Conservation (phyloP, 1,284 basidiomycete species). For the Anthracocystis panici-leucophaei region DNA sequence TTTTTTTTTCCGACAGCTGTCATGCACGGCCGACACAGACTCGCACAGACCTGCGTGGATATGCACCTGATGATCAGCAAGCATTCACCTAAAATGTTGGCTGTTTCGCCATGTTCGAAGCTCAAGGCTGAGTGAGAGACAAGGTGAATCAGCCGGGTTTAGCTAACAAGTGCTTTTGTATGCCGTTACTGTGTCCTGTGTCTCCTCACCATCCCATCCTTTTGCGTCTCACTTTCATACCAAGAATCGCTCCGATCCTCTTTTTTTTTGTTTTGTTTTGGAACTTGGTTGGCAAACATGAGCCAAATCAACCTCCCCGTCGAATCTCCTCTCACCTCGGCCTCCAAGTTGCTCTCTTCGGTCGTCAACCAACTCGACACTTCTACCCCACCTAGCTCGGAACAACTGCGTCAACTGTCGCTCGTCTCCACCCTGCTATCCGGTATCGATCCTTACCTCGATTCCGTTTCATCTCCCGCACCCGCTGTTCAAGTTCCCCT, state of each 20-base stretch:
- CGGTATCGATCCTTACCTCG: constrained; percentile 53
- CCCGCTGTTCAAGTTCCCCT: constrained; percentile 37
- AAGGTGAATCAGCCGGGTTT: not conserved
- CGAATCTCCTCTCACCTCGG: constrained; percentile 48
- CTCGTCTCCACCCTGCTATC: constrained; percentile 43
- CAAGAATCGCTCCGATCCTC: too few relatives aligned
- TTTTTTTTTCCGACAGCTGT: too few relatives aligned
- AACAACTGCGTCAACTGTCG: constrained; percentile 34
- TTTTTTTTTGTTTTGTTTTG: too few relatives aligned
- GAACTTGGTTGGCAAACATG: constrained; percentile 11
- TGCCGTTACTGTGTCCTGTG: not conserved
- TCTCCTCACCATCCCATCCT: not conserved
- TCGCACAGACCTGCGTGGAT: constrained; percentile 10
- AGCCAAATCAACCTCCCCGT: constrained; percentile 37
- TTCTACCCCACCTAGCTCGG: not conserved
- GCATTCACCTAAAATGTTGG: not conserved
- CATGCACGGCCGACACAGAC: too few relatives aligned
- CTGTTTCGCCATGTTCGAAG: too few relatives aligned
- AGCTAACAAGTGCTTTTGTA: not conserved
- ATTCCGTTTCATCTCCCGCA: constrained; percentile 35
- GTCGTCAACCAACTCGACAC: constrained; percentile 31
- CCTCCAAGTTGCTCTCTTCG: constrained; percentile 28
- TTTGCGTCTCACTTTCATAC: not conserved
- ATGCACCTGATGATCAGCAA: constrained; percentile 32
- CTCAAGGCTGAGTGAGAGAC: too few relatives aligned